Evolutionary conservation across 768 basidiomycete genomes (phyloP).

Genomic region (Hypsizygus marmoreus): DNA sequence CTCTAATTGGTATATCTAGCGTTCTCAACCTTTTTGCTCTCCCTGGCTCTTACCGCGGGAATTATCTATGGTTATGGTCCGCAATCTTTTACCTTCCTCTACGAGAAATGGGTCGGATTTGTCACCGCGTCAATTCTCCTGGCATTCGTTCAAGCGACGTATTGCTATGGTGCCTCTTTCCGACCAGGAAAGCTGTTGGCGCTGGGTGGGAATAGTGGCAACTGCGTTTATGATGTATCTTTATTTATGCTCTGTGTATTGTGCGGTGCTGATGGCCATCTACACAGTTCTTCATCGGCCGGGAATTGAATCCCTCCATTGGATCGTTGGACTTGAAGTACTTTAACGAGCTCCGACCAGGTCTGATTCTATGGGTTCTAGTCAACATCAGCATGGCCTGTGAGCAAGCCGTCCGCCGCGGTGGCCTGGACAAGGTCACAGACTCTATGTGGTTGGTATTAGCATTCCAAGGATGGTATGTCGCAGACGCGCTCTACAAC

Average conservation of each 20-base stretch:
- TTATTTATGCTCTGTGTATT: no score
- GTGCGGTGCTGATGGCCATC: conserved; percentile 7
- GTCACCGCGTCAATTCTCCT: conserved; percentile 80
- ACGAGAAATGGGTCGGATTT: conserved; percentile 91
- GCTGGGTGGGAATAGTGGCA: conserved; percentile 89
- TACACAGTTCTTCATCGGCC: conserved; percentile 91
- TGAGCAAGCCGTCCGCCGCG: conserved; percentile 82
- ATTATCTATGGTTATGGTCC: conserved; percentile 75
- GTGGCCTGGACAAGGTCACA: conserved; percentile 64
- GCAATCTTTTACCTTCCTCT: conserved; percentile 82
- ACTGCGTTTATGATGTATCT: conserved; percentile 87
- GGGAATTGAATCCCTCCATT: conserved; percentile 88
- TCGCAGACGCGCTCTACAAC: conserved; percentile 84
- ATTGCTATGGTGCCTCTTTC: conserved; percentile 75
- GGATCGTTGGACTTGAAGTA: conserved; percentile 68
- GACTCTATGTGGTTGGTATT: conserved; percentile 93
- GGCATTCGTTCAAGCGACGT: conserved; percentile 72
- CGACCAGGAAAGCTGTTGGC: conserved; percentile 73
- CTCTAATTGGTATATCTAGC: conserved; percentile 47
- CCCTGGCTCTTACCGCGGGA: conserved; percentile 73
- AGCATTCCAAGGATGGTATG: conserved; percentile 85
- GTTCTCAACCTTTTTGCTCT: conserved; percentile 82
- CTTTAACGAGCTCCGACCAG: conserved; percentile 86
- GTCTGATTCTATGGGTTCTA: conserved; percentile 89
- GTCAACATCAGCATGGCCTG: conserved; percentile 90